Base-by-base conservation (phyloP, 2,329 filamentous ascomycete genomes). In the Bipolaris victoriae region DNA sequence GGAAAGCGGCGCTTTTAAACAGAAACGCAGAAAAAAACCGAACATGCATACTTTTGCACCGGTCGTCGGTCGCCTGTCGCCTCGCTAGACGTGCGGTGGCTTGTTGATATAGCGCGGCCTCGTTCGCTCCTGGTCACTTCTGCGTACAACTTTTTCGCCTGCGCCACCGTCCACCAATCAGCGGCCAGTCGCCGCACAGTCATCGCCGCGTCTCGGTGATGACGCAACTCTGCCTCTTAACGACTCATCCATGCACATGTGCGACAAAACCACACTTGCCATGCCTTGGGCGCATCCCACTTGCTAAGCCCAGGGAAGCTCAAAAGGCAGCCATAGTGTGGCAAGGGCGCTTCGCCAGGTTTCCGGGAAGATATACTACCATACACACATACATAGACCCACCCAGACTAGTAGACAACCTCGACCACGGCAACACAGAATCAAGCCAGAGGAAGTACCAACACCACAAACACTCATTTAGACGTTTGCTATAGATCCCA, bases 121-220 rank as follows among this genome's bases (percentile, higher is more conserved):
- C 29, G 29, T 58, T 49, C 48, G 55, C 40, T 49, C 41, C 48
- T 29, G 18, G 52, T 60, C 55, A 47, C 56, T 47, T 49, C 44
- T 45, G 31, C 40, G 58, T 51, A 49, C 45, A 53, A 31, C 58
- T 63, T 59, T 61, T 60, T 52, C 62, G 41, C 59, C 31, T 54
- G 43, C 33, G 18, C 41, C 7, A 39, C 47, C 55, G 45, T 56
- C 48, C 55, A 36, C 65, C 61, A 66, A 68, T 66, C 51, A 58
- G 49, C 16, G 10, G 31, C 37, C 40, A 26, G 56, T 41, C 9
- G n/a, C n/a, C 4, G 58, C 61, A 60, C 53, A 56, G 64, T 62
- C 60, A 63, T 60, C 54, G 50, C 47, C 58, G 49, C 48, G 22
- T 33, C 37, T 36, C 49, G 31, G 39, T 37, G 26, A 26, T 52